These are phyloP conservation scores for Aspergillus campestris DNA, from an alignment of 495 filamentous ascomycete genomes.

Conservation along the genomic window DNA sequence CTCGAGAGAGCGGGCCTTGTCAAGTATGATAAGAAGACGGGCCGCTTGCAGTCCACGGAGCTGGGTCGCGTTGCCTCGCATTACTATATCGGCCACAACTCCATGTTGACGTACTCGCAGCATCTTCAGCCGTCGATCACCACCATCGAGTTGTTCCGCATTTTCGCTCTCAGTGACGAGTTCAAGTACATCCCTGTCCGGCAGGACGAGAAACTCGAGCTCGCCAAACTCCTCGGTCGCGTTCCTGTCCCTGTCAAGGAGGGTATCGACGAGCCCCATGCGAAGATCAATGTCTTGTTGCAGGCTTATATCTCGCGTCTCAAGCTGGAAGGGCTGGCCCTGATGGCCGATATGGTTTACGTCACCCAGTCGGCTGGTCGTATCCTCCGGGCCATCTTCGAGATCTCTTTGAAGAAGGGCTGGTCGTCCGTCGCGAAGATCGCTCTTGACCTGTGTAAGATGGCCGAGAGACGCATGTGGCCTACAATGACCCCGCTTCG, in stretches of 20 bases:
- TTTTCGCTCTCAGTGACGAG: conserved; percentile 96
- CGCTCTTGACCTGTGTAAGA: conserved; percentile 93
- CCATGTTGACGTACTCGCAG: conserved; percentile 94
- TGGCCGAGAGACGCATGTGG: conserved; percentile 99
- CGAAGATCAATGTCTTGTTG: conserved; percentile 98
- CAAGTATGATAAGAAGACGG: conserved; percentile 93
- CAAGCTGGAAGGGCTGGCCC: conserved; percentile 83
- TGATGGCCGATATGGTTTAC: conserved; percentile 99
- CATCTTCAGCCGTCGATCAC: conserved; percentile 89
- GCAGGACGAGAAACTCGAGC: conserved; percentile 93
- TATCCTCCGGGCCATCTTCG: conserved; percentile 91
- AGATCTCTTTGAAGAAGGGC: conserved; percentile 91
- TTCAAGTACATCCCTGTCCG: conserved; percentile 99
- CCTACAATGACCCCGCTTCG: conserved; percentile 93
- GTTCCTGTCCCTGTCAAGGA: conserved; percentile 98
- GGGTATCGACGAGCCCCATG: conserved; percentile 89
- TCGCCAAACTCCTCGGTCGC: conserved; percentile 80
- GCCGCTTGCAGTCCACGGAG: conserved; percentile 83
- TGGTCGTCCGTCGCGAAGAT: conserved; percentile 92
- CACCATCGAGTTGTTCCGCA: conserved; percentile 88
- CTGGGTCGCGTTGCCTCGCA: conserved; percentile 93
- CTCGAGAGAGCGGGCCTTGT: conserved; percentile 81
- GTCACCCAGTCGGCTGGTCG: conserved; percentile 96
- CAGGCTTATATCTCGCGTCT: conserved; percentile 96
- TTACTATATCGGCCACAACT: conserved; percentile 95